Percentiles rank a stretch among this genome's conserved stretches.
phyloP scores from a whole-genome alignment of 176 grass and related monocot genomes.

The Oryza rufipogon region DNA sequence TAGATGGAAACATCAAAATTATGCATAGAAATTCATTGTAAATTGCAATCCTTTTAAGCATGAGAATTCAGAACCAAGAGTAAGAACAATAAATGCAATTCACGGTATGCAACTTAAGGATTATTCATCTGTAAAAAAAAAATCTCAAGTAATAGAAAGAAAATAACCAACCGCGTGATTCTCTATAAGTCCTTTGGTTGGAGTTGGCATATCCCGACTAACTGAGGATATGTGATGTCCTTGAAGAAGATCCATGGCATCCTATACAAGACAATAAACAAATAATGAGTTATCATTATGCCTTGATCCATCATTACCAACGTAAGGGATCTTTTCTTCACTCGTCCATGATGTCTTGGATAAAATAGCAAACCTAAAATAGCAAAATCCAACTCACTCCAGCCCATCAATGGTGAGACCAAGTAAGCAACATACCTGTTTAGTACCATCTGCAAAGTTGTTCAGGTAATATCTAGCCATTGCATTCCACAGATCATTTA shows the following conservation, averaged over 20 bases:
- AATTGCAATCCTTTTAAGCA: background rate
- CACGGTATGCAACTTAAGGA: background rate
- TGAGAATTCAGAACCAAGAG: background rate
- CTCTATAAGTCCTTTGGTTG: constrained; percentile 61
- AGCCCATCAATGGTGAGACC: background rate
- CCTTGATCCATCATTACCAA: background rate
- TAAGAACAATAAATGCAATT: background rate
- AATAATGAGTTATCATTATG: background rate
- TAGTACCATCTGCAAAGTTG: constrained; percentile 90
- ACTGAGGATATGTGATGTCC: constrained; percentile 70
- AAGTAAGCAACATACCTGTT: constrained; percentile 60
- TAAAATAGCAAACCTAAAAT: background rate
- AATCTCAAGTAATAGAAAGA: background rate
- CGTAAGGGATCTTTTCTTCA: background rate
- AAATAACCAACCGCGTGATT: constrained; percentile 51
- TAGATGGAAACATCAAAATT: background rate
- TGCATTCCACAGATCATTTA: constrained; percentile 84
- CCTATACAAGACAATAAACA: constrained; percentile 52
- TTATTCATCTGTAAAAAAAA: background rate
- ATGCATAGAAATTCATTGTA: background rate
- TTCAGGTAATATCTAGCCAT: constrained; percentile 93
- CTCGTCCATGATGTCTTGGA: background rate
- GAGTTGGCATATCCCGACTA: constrained; percentile 60
- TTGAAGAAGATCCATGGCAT: constrained; percentile 96
- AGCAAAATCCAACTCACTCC: background rate